Percentiles rank a stretch among this genome's conserved stretches.
Evolutionary conservation across 495 filamentous ascomycete genomes (phyloP).

Genomic region (Mytilinidion resinicola): DNA sequence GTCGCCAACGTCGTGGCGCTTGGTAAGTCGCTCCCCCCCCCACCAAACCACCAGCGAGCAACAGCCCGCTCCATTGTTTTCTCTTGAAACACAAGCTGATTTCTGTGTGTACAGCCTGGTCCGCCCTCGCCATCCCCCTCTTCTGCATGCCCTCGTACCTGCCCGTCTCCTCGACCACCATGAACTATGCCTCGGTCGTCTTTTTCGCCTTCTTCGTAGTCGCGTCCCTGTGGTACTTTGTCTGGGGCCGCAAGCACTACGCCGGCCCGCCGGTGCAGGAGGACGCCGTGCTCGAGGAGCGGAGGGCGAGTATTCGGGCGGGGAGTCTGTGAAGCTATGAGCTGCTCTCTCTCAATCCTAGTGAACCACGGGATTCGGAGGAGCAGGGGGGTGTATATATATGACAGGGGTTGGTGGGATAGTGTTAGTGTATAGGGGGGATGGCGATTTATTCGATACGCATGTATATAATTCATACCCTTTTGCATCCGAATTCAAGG

Average conservation of each 20-base stretch:
- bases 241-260: conserved; percentile 64
- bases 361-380: too few species aligned
- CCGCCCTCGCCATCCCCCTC: conserved; percentile 52
- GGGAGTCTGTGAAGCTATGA: too few species aligned
- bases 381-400: too few species aligned
- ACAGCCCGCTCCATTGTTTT: background rate
- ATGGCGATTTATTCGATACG: too few species aligned
- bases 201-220: conserved; percentile 56
- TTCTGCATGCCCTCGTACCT: conserved; percentile 48
- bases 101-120: conserved; percentile 47
- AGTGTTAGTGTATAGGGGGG: too few species aligned
- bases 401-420: too few species aligned
- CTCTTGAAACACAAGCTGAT: background rate
- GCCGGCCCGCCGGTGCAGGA: conserved; percentile 47
- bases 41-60: too few species aligned
- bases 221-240: conserved; percentile 58
- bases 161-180: conserved; percentile 22
- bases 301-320: conserved; percentile 14
- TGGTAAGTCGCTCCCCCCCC: conserved; percentile 38
- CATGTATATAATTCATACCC: too few species aligned
- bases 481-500: too few species aligned
- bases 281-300: conserved; percentile 19
- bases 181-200: conserved; percentile 61
- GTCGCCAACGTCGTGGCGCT: conserved; percentile 51
- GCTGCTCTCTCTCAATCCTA: too few species aligned